These are phyloP conservation scores for Cercospora citrullina DNA, from an alignment of 2,329 filamentous ascomycete genomes.

Conservation along the genomic window DNA sequence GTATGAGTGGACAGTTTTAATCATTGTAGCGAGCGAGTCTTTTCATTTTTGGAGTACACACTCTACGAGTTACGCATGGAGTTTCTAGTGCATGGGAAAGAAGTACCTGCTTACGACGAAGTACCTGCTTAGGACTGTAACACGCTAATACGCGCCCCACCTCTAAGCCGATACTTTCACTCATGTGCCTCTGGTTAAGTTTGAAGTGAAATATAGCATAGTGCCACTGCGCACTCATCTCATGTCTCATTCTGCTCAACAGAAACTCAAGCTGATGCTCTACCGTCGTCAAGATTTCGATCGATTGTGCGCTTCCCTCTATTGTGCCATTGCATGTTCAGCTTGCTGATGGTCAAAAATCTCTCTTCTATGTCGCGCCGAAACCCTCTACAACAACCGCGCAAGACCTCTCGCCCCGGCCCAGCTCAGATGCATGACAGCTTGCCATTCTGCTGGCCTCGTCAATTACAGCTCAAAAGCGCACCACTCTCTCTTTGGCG, in stretches of 20 bases:
- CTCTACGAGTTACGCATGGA: constrained; percentile 11
- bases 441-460: neutral
- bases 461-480: constrained; percentile 38
- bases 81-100: neutral
- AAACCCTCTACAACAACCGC: neutral
- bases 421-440: neutral
- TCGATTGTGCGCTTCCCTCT: neutral
- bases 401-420: neutral
- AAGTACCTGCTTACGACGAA: neutral
- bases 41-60: neutral
- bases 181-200: neutral
- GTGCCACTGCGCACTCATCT: neutral
- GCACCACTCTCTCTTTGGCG: constrained; percentile 74
- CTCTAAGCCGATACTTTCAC: neutral
- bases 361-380: neutral
- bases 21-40: constrained; percentile 1
- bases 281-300: neutral
- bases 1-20: constrained; percentile 37
- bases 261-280: neutral
- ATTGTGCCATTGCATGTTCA: neutral
- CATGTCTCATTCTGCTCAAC: neutral
- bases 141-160: neutral
- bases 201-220: no score
- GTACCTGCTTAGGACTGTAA: neutral
- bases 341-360: neutral